phyloP scores from a whole-genome alignment of 257 asterid genomes.

The Nicotiana undulata region DNA sequence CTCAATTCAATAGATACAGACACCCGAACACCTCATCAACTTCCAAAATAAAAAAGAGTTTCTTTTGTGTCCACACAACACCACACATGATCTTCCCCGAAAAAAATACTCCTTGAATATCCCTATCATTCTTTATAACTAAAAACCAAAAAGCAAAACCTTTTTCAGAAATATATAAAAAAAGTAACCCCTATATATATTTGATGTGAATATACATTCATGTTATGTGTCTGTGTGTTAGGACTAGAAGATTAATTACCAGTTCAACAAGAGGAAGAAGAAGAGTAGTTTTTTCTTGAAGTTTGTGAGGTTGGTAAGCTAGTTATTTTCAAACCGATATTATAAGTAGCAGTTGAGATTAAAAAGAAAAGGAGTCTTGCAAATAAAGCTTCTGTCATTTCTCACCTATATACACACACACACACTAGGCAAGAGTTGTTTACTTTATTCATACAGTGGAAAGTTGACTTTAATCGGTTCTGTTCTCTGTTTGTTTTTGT shows the following conservation, averaged over 20 bases:
- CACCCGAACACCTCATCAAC: not conserved
- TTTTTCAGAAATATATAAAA: not conserved
- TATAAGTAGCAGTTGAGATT: not conserved
- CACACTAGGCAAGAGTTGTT: not conserved
- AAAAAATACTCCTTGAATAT: not conserved
- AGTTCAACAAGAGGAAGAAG: not conserved
- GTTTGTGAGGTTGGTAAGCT: not conserved
- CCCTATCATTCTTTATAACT: not conserved
- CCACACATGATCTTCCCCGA: not conserved
- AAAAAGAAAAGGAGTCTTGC: not conserved
- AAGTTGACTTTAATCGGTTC: constrained; percentile 21
- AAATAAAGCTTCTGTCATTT: not conserved
- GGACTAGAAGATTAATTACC: not conserved
- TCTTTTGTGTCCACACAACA: not conserved
- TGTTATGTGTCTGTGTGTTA: not conserved
- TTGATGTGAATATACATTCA: not conserved
- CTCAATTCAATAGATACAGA: not conserved
- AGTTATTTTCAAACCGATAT: not conserved
- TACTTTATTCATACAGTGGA: not conserved
- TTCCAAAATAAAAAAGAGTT: not conserved
- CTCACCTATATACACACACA: not conserved
- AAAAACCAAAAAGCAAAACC: not conserved
- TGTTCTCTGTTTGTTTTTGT: constrained; percentile 17
- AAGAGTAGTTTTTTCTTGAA: not conserved
- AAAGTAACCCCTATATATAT: not conserved